Evolutionary conservation across 2,329 filamentous ascomycete species (phyloP).

Genomic region (Phyllosticta citrichinensis): DNA sequence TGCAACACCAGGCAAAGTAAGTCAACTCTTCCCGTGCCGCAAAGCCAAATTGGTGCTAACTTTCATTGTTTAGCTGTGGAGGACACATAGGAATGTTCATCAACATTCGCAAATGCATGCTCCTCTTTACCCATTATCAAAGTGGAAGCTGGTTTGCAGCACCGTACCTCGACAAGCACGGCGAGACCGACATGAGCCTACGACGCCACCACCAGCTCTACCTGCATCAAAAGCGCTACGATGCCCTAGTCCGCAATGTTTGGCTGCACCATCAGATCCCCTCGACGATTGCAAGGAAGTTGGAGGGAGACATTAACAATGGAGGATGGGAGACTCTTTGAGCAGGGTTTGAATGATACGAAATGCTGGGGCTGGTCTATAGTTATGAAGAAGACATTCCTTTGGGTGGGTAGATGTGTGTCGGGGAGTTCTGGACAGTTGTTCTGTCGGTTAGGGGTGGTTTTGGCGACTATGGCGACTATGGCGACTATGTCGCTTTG

Average conservation of each 20-base stretch:
- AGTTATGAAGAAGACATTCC: neutral
- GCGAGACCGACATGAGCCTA: slow-evolving; percentile 87
- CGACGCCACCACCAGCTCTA: slow-evolving; percentile 78
- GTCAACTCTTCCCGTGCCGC: slow-evolving; percentile 23
- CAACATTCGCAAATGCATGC: slow-evolving; percentile 91
- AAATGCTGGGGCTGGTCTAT: neutral
- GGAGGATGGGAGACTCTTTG: slow-evolving; percentile 81
- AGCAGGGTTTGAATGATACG: slow-evolving; percentile 2
- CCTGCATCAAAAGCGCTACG: slow-evolving; percentile 88
- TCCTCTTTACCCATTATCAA: slow-evolving; percentile 73
- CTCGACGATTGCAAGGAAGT: slow-evolving; percentile 75
- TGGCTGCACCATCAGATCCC: slow-evolving; percentile 84
- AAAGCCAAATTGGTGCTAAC: slow-evolving; percentile 5
- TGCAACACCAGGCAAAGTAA: slow-evolving; percentile 81
- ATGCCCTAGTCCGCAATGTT: slow-evolving; percentile 71
- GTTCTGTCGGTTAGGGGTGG: neutral
- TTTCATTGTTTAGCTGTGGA: slow-evolving; percentile 55
- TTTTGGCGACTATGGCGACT: neutral
- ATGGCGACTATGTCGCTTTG: neutral
- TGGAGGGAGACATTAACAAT: slow-evolving; percentile 94
- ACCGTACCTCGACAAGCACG: slow-evolving; percentile 91
- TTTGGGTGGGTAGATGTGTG: neutral
- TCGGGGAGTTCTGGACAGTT: neutral
- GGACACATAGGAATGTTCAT: slow-evolving; percentile 87
- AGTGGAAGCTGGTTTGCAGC: slow-evolving; percentile 79